Evolutionary conservation across 2,329 filamentous ascomycete species (phyloP).

Genomic region (Fusarium sp.): DNA sequence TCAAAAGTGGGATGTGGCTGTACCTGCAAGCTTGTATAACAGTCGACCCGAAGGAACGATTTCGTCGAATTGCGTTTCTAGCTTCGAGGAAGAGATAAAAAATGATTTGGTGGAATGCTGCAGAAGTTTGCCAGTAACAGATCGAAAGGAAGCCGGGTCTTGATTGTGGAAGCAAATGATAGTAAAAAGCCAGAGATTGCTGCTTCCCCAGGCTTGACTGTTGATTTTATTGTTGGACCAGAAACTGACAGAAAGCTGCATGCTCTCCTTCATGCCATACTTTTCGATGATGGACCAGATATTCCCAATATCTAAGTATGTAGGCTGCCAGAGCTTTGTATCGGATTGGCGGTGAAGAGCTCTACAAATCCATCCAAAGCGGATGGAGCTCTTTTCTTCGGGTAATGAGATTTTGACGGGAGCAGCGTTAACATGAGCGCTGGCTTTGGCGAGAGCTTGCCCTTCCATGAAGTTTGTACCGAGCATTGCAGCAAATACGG

Average conservation of each 20-base stretch:
- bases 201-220: too few species aligned
- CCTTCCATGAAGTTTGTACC: slow-evolving; percentile 9
- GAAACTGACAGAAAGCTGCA: neutral
- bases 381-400: neutral
- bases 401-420: neutral
- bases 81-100: too few species aligned
- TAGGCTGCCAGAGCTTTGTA: neutral
- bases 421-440: rapidly evolving
- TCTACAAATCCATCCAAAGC: neutral
- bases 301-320: rapidly evolving
- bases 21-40: slow-evolving; percentile 1
- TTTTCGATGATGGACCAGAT: slow-evolving; percentile 1
- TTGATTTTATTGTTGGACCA: neutral
- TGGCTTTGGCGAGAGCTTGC: neutral
- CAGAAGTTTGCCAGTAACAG: neutral
- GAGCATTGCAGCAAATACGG: slow-evolving; percentile 8
- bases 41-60: neutral
- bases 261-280: slow-evolving; percentile 1
- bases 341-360: slow-evolving; percentile 2
- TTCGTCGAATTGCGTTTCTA: neutral
- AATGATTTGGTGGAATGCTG: too few species aligned
- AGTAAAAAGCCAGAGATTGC: neutral
- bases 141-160: neutral
- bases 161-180: neutral
- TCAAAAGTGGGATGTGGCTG: neutral